phyloP scores from a whole-genome alignment of 805 yeast species.

The Pichia cephalocereana region DNA sequence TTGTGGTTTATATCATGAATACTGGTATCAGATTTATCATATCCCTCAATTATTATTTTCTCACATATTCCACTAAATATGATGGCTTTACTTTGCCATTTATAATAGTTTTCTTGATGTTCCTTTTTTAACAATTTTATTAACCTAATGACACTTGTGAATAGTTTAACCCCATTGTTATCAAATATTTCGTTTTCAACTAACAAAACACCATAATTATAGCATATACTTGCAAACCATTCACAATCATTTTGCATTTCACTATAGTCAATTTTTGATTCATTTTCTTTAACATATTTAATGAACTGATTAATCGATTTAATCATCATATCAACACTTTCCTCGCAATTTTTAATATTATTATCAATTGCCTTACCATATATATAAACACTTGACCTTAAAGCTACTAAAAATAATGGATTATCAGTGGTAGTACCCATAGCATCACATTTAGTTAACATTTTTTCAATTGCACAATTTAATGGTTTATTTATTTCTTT shows the following conservation, averaged over 20 bases:
- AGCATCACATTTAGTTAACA: slow-evolving; percentile 1
- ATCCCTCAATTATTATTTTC: background rate
- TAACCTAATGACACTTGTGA: background rate
- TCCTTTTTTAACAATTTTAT: background rate
- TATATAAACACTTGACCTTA: slow-evolving; percentile 12
- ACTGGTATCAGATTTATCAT: background rate
- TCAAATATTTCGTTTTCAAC: background rate
- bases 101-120: background rate
- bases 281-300: slow-evolving; percentile 1
- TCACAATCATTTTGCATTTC: slow-evolving; percentile 24
- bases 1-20: background rate
- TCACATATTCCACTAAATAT: slow-evolving; percentile 5
- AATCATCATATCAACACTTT: background rate
- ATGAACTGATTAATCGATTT: background rate
- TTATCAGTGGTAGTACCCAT: background rate
- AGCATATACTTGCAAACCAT: slow-evolving; percentile 31
- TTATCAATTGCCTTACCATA: slow-evolving; percentile 10
- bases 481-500: background rate
- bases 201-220: slow-evolving; percentile 2
- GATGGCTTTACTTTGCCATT: slow-evolving; percentile 6
- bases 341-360: background rate
- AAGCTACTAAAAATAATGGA: slow-evolving; percentile 8
- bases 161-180: slow-evolving; percentile 6
- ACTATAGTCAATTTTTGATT: background rate
- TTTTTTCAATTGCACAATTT: slow-evolving; percentile 1